A percentile compares a stretch with the other conserved stretches of the same genome.
phyloP scores from a whole-genome alignment of 2,329 filamentous ascomycete genomes.

The Helotiales sp. region DNA sequence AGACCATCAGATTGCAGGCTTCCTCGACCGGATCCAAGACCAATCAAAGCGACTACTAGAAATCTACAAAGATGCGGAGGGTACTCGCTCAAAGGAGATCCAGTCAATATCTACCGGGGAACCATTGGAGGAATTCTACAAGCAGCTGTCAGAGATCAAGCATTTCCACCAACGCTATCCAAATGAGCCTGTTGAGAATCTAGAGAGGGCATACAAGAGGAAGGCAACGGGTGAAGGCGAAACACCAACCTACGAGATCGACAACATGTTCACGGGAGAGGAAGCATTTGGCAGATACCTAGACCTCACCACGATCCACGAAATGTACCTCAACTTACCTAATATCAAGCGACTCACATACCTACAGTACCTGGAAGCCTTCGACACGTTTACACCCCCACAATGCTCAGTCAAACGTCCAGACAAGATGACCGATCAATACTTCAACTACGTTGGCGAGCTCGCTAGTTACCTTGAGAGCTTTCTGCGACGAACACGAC shows the following conservation, averaged over 20 bases:
- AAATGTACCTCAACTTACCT: slow-evolving; percentile 87
- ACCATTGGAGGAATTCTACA: slow-evolving; percentile 89
- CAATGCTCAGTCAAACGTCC: slow-evolving; percentile 74
- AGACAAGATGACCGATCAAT: slow-evolving; percentile 90
- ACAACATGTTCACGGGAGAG: slow-evolving; percentile 93
- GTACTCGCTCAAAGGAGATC: slow-evolving; percentile 76
- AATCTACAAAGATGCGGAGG: slow-evolving; percentile 82
- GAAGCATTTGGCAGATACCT: slow-evolving; percentile 93
- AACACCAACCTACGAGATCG: slow-evolving; percentile 70
- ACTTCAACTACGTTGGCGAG: slow-evolving; percentile 85
- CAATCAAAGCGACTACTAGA: slow-evolving; percentile 81
- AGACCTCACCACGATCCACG: slow-evolving; percentile 83
- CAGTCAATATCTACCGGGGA: slow-evolving; percentile 85
- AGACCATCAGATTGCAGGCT: slow-evolving; percentile 89
- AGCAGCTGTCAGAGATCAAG: slow-evolving; percentile 79
- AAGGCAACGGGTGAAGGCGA: slow-evolving; percentile 68
- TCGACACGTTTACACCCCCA: slow-evolving; percentile 83
- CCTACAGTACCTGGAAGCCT: slow-evolving; percentile 88
- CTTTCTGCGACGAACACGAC: slow-evolving; percentile 84
- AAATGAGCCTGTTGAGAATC: slow-evolving; percentile 92
- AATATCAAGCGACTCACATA: slow-evolving; percentile 86
- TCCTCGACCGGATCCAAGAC: slow-evolving; percentile 83
- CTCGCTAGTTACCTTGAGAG: slow-evolving; percentile 83
- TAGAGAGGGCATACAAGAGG: slow-evolving; percentile 88
- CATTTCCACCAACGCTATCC: slow-evolving; percentile 90